Base-by-base conservation (phyloP, 805 yeast genomes). In the Clavispora fructus region DNA sequence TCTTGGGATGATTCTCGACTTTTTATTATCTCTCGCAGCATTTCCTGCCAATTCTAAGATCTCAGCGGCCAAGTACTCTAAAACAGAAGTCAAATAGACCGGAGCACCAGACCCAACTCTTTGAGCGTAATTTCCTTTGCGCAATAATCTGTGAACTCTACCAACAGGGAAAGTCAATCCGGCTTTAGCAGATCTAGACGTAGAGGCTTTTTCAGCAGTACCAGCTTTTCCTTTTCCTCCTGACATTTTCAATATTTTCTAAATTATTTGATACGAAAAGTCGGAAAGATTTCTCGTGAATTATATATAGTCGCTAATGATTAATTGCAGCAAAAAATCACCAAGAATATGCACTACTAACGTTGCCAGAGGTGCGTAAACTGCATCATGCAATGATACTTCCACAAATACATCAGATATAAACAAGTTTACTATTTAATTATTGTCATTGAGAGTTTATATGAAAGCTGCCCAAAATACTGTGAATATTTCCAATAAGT, bases 51-150 rank as follows among this genome's bases (percentile, higher is more conserved):
- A 85, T 79, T 92, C 98, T 65, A 92, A 83, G 59, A 92, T 89
- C 83, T 92, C 98, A 60, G 97, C 97, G 68, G 97, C 91, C 70
- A 92, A 82, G 73, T 92, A 92, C 77, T 92, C 98, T 64, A 92
- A 80, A 49, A 92, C 97, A 47, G 98, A 95, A 60, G 98, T 91
- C 68, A 92, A 80, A 78, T 91, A 92, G 55, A 92, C 92, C 77
- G 98, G 97, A 64, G 98, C 97, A 83, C 96, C 97, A 59, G 97
- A 90, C 82, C 98, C 97, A 63, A 92, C 85, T 79, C 98, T 85
- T 78, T 91, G 95, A 67, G 97, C 95, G 79, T 92, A 88, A 85
- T 91, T 88, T 71, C 96, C 97, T 77, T 86, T 89, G 83, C 95
- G 88, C 67, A 92, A 77, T 62, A 91, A 81, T 78, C 97, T 85